Evolutionary conservation across 805 yeast species (phyloP), one percentile per base, ranked within the genome.

Genomic region (Wickerhamiella alocasiicola): DNA sequence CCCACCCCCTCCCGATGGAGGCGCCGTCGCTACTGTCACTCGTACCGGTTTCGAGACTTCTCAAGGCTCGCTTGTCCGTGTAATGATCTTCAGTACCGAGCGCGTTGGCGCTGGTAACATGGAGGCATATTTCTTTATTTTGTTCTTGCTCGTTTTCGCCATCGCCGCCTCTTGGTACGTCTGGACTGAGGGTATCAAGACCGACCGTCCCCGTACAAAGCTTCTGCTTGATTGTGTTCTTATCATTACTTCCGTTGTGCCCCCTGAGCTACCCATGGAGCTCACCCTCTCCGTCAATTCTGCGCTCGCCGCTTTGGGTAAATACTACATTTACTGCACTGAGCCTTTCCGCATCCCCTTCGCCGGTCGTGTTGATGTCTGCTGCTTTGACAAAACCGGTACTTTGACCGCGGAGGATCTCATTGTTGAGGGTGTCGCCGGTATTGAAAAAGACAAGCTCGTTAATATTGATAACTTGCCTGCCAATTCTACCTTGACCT

Each of bases 181-280:
- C 41, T 91, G 98, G 98, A 79, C 81, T 45, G 95, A 88, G 65
- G 98, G 98, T 62, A 81, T 94, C 18, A 78, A 72, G 59, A 79
- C 83, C 83, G 97, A 95, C 55, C 81, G 98, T 65, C 74, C 83
- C 53, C 94, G 88, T 62, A 81, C 94, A 42, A 88, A 88, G 63
- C 72, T 91, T 60, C 78, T 91, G 49, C 71, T 91, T 56, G 97
- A 91, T 63, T 91, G 98, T 76, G 81, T 91, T 49, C 73, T 91
- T 56, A 93, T 91, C 52, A 74, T 91, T 53, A 91, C 98, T 15
- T 87, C 97, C 38, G 98, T 91, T 48, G 98, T 91, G 30, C 98
- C 98, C 27, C 98, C 98, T 31, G 98, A 91, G 65, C 71, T 91
- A 51, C 98, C 98, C 44, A 91, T 91, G 97, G 98, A 91, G 67